These are phyloP conservation scores for Eurotiales sp. DNA, from an alignment of 2,329 filamentous ascomycete species.

Conservation along the genomic window DNA sequence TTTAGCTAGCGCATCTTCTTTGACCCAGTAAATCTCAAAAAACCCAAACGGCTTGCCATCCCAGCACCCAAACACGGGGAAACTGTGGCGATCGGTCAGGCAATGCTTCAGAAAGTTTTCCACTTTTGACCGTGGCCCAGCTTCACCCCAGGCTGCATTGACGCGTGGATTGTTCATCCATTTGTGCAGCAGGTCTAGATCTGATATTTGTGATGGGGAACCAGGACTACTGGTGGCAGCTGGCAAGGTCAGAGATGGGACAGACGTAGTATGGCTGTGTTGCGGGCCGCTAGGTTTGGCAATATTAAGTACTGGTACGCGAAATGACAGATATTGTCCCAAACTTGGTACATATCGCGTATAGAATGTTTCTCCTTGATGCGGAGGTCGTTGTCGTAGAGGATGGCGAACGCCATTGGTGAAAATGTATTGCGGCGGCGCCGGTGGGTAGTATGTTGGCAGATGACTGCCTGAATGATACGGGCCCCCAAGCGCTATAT, in stretches of 20 bases:
- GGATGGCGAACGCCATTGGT: slow-evolving; percentile 81
- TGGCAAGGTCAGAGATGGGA: slow-evolving; percentile 44
- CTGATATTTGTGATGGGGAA: slow-evolving; percentile 42
- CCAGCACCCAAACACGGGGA: slow-evolving; percentile 90
- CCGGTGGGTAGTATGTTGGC: slow-evolving; percentile 85
- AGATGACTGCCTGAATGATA: slow-evolving; percentile 81
- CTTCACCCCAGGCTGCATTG: slow-evolving; percentile 76
- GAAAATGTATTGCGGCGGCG: slow-evolving; percentile 74
- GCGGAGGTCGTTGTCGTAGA: slow-evolving; percentile 78
- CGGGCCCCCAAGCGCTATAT: slow-evolving; percentile 52
- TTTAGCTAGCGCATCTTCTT: slow-evolving; percentile 76
- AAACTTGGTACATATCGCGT: slow-evolving; percentile 78
- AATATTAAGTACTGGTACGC: slow-evolving; percentile 65
- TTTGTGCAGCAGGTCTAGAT: slow-evolving; percentile 67
- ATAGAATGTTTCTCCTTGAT: slow-evolving; percentile 90
- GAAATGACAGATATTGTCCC: slow-evolving; percentile 81
- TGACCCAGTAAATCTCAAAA: slow-evolving; percentile 98
- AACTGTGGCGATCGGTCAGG: slow-evolving; percentile 68
- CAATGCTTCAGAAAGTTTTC: slow-evolving; percentile 65
- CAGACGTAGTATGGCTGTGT: slow-evolving; percentile 30
- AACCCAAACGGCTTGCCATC: slow-evolving; percentile 94
- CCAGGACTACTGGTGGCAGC: slow-evolving; percentile 4
- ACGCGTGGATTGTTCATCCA: slow-evolving; percentile 91
- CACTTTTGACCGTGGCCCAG: slow-evolving; percentile 53
- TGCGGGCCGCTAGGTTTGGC: slow-evolving; percentile 39